Base-by-base conservation (phyloP, 495 filamentous ascomycete genomes). In the Pseudotulostoma volvatum region DNA sequence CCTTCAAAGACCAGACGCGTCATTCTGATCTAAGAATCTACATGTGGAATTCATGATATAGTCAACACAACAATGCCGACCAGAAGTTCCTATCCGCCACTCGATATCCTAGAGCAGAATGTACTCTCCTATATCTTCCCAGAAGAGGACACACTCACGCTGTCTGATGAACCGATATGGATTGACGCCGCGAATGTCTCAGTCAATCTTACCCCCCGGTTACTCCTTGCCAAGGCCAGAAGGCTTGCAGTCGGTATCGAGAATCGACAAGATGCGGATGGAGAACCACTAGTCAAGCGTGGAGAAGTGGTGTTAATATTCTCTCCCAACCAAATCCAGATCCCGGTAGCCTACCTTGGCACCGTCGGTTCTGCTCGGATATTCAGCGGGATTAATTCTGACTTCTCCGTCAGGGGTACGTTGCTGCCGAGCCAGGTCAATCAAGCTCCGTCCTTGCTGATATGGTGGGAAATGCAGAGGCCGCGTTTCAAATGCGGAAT, bases 401-500 rank as follows among this genome's bases (percentile, higher is more conserved):
- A 11, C 5, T 28, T 28, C 5, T 28, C 23, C 5, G 23, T 28
- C 11, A 5, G 11, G 23, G 23, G 23, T 28, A 28, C 11, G 23
- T 28, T 28, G 5, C 23, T 28, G 5, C 23, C 23, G 11, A 28
- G 23, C 23, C 23, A n/a, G n/a, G n/a, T n/a, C n/a, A n/a, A n/a
- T n/a, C n/a, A n/a, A n/a, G n/a, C n/a, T n/a, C n/a, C n/a, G n/a
- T n/a, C n/a, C n/a, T n/a, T n/a, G n/a, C n/a, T n/a, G n/a, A n/a
- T n/a, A n/a, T n/a, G 5, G 11, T 28, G 23, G 5, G 5, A 28
- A 28, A 11, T 28, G 23, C 78, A 4, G 84, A 87, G 50, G 55
- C 90, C 9, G 75, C 74, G 9, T 78, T 77, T 49, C 84, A 93
- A 56, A 60, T 93, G 31, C 60, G 71, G 30, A 77, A 87, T 55